Evolutionary conservation across 208 protist species (phyloP).

Genomic region (Crithidia brevicula): DNA sequence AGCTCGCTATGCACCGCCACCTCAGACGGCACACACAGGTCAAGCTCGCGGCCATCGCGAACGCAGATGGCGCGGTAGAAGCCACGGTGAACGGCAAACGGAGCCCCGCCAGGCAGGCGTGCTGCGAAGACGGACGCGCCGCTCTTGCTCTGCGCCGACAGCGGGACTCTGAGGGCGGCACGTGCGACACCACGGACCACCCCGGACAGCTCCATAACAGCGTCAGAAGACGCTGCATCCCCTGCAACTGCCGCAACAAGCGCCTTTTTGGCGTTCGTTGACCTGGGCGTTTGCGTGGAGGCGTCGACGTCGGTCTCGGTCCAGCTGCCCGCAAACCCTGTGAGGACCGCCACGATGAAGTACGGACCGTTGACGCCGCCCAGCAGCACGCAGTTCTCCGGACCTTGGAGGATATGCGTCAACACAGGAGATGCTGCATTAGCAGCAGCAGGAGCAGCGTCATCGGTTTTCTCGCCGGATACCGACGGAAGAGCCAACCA

Average conservation of each 20-base stretch:
- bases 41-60: constrained; percentile 23
- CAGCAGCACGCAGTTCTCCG: constrained; percentile 15
- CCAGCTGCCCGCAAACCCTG: constrained; percentile 4
- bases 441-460: not conserved
- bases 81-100: constrained; percentile 21
- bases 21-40: constrained; percentile 29
- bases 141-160: not conserved
- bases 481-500: constrained; percentile 6
- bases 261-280: not conserved
- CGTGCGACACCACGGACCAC: not conserved
- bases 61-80: constrained; percentile 30
- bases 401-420: constrained; percentile 12
- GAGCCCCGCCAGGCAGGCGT: constrained; percentile 14
- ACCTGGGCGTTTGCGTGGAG: not conserved
- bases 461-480: not conserved
- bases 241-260: not conserved
- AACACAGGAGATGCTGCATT: constrained; percentile 6
- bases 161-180: not conserved
- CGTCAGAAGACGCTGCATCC: not conserved
- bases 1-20: constrained; percentile 11
- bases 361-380: constrained; percentile 32
- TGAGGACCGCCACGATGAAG: constrained; percentile 20
- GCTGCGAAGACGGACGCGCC: not conserved
- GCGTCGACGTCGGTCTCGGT: too few species aligned
- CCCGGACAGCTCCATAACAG: constrained; percentile 2